Evolutionary conservation across 2,329 filamentous ascomycete species (phyloP).

Genomic region (Arthroderma sp.): DNA sequence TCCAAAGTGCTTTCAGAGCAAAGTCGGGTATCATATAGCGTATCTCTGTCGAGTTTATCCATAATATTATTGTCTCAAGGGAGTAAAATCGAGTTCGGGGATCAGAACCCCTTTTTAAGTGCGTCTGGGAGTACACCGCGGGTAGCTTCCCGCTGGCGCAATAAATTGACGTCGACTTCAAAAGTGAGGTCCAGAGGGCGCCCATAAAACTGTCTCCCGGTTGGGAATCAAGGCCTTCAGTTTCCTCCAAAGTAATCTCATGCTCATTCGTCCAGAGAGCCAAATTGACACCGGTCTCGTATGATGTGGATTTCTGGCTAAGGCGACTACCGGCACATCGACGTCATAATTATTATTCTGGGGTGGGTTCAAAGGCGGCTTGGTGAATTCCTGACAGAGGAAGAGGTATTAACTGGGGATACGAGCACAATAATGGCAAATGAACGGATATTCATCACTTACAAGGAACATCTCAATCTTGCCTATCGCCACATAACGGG

Average conservation of each 20-base stretch:
- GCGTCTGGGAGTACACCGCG: conserved; percentile 24
- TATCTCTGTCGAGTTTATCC: conserved; percentile 26
- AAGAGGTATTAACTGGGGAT: neutral
- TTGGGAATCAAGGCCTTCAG: neutral
- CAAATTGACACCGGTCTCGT: neutral
- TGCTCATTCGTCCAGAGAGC: neutral
- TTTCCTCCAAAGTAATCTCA: neutral
- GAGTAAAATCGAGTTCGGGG: conserved; percentile 17
- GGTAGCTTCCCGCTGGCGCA: neutral
- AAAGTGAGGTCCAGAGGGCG: neutral
- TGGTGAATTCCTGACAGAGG: neutral
- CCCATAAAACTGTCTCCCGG: neutral
- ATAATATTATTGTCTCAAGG: conserved; percentile 25
- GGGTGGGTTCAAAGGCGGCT: neutral
- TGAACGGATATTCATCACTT: neutral
- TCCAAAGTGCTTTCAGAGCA: neutral
- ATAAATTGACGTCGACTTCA: neutral
- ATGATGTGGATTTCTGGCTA: neutral
- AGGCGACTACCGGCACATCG: neutral
- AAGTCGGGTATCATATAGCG: neutral
- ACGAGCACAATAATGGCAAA: no score
- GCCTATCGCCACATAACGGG: neutral
- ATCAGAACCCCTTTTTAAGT: conserved; percentile 14
- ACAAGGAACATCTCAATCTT: neutral
- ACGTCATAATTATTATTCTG: neutral